Evolutionary conservation across 495 filamentous ascomycete genomes (phyloP).

Genomic region (Neurospora sublineolata): DNA sequence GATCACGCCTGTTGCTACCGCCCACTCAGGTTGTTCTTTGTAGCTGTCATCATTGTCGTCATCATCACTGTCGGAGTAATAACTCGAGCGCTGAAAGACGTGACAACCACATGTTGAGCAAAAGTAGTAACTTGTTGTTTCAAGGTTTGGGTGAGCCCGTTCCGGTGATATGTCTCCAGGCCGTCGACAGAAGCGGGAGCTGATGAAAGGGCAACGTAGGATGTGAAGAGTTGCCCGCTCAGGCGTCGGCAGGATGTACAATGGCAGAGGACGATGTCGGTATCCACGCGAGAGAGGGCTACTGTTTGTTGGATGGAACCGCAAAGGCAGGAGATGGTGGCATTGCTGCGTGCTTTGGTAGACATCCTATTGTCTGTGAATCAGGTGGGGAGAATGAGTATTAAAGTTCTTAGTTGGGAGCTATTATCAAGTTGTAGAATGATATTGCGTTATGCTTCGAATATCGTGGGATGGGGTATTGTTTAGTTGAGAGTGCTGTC

Average conservation of each 20-base stretch:
- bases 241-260: conserved; percentile 50
- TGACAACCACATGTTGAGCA: conserved; percentile 60
- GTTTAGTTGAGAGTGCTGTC: not conserved
- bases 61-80: not conserved
- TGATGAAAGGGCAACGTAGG: conserved; percentile 32
- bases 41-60: not conserved
- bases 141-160: not conserved
- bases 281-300: not conserved
- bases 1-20: not conserved
- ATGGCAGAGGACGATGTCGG: conserved; percentile 47
- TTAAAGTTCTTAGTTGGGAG: not conserved
- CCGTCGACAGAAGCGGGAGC: conserved; percentile 17
- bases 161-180: conserved; percentile 34
- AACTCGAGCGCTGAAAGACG: conserved; percentile 31
- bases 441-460: not conserved
- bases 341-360: not conserved
- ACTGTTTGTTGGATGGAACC: conserved; percentile 28
- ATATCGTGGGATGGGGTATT: not conserved
- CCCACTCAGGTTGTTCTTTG: not conserved
- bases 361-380: not conserved
- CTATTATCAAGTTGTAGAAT: not conserved
- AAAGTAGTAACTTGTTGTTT: conserved; percentile 43
- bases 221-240: conserved; percentile 46
- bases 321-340: conserved; percentile 47
- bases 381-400: not conserved